Conservation (phyloP, 192 early-diverging fungal genomes). For the Funneliformis mosseae region DNA sequence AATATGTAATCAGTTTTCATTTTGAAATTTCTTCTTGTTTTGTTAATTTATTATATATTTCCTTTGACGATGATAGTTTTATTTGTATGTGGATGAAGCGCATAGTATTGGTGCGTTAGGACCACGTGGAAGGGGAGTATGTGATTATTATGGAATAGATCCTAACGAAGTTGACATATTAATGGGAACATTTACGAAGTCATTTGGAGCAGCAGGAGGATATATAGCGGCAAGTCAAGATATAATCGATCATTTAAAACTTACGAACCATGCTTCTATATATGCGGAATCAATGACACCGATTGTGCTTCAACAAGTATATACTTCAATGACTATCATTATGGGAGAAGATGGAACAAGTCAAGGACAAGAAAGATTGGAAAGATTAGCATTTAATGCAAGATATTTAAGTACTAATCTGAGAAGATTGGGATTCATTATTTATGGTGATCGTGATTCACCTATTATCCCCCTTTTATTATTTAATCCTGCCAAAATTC, state of each 20-base stretch:
- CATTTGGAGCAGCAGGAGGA: constrained; percentile 95
- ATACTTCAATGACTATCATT: constrained; percentile 87
- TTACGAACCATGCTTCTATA: constrained; percentile 78
- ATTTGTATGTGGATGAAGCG: constrained; percentile 96
- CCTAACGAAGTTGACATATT: constrained; percentile 88
- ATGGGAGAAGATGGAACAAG: constrained; percentile 88
- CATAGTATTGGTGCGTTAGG: constrained; percentile 96
- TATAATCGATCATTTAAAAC: constrained; percentile 79
- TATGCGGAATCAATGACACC: constrained; percentile 91
- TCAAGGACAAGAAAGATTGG: constrained; percentile 82
- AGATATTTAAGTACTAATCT: constrained; percentile 81
- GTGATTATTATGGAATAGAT: constrained; percentile 93
- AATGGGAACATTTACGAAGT: constrained; percentile 99
- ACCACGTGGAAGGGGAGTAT: constrained; percentile 90
- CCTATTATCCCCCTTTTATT: constrained; percentile 92
- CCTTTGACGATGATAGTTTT: constrained; percentile 58
- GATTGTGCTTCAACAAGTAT: constrained; percentile 87
- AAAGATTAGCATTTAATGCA: constrained; percentile 84
- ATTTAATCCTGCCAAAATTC: constrained; percentile 95
- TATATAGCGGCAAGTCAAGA: constrained; percentile 80
- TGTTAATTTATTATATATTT: too few relatives aligned
- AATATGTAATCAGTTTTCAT: background rate
- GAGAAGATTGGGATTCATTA: constrained; percentile 90
- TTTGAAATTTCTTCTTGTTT: too few relatives aligned
- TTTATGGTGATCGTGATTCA: constrained; percentile 82